Base-by-base conservation (phyloP, 192 early-diverging fungal species). In the Piromyces sp. region DNA sequence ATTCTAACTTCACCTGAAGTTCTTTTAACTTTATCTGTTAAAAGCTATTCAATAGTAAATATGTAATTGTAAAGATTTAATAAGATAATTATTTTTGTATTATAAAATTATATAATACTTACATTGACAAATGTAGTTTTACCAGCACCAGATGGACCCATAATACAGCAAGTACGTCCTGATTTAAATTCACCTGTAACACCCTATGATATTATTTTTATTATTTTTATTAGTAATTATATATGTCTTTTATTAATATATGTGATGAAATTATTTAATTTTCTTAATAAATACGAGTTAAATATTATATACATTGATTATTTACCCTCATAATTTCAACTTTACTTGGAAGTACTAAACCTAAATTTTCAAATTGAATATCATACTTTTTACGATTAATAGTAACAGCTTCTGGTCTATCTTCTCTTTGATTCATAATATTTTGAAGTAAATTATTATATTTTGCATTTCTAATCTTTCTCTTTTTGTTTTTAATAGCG, bases 81-180 rank as follows among this genome's bases (percentile, higher is more conserved):
- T n/a, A n/a, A n/a, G n/a, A n/a, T n/a, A n/a, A n/a, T n/a, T n/a
- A n/a, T n/a, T n/a, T n/a, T 37, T 4, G 83, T 81, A 78, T 84
- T 38, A 33, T 82, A 78, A 12, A 26, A 79, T 84, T 84, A 16
- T 31, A 33, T n/a, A 16, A 30, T 13, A 15, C 30, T 30, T 84
- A 79, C 30, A 30, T 68, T 80, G 29, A 82, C 79, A 81, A 81
- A 30, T 12, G 93, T 95, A 13, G 95, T 93, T 87, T 96, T 97
- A 40, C 96, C 97, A 13, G 96, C 94, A 19, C 96, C 96, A 30
- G 92, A 93, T 5, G 95, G 95, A 0, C 96, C 97, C 91, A 97
- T 97, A 28, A 99, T 92, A 3, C 92, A 91, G 29, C 90, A 92
- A 13, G 88, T 86, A 30, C 90, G 85, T 13, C 90, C 89, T 19